Percentiles rank a stretch among this genome's conserved stretches.
Conservation (phyloP, 805 yeast species). For the Candida maesae region DNA sequence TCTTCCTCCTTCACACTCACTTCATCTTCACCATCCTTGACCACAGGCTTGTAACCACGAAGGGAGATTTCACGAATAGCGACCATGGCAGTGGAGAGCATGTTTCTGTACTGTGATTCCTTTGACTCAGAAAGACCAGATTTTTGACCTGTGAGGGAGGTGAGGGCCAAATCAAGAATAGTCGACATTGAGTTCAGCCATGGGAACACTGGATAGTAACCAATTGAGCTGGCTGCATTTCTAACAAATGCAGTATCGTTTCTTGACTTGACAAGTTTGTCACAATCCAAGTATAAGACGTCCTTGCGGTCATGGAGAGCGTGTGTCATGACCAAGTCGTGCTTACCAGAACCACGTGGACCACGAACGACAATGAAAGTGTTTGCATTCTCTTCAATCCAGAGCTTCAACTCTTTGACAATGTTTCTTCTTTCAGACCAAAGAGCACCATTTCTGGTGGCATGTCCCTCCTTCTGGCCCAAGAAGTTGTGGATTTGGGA, state of each 20-base stretch:
- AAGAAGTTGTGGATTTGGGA: slow-evolving; percentile 34
- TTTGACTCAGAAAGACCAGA: slow-evolving; percentile 83
- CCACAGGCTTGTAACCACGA: slow-evolving; percentile 37
- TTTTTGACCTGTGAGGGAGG: slow-evolving; percentile 91
- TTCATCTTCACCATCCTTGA: slow-evolving; percentile 30
- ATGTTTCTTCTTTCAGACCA: slow-evolving; percentile 74
- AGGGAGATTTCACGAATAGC: slow-evolving; percentile 69
- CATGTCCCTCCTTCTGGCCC: slow-evolving; percentile 27
- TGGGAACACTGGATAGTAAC: slow-evolving; percentile 91
- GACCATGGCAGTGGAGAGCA: slow-evolving; percentile 65
- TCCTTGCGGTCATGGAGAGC: slow-evolving; percentile 58
- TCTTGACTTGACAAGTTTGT: slow-evolving; percentile 64
- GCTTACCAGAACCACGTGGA: slow-evolving; percentile 94
- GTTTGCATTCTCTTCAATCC: slow-evolving; percentile 86
- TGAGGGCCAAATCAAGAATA: slow-evolving; percentile 79
- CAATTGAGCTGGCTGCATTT: slow-evolving; percentile 69
- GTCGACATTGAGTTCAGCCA: slow-evolving; percentile 82
- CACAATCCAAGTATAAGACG: slow-evolving; percentile 75
- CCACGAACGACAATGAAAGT: slow-evolving; percentile 89
- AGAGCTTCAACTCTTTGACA: slow-evolving; percentile 63
- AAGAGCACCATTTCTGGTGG: slow-evolving; percentile 32
- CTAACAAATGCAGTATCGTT: slow-evolving; percentile 67
- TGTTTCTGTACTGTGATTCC: slow-evolving; percentile 77
- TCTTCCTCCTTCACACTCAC: slow-evolving; percentile 64
- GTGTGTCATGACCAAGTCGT: slow-evolving; percentile 67